Conservation (phyloP, 805 yeast species). For the Metschnikowia continentalis region DNA sequence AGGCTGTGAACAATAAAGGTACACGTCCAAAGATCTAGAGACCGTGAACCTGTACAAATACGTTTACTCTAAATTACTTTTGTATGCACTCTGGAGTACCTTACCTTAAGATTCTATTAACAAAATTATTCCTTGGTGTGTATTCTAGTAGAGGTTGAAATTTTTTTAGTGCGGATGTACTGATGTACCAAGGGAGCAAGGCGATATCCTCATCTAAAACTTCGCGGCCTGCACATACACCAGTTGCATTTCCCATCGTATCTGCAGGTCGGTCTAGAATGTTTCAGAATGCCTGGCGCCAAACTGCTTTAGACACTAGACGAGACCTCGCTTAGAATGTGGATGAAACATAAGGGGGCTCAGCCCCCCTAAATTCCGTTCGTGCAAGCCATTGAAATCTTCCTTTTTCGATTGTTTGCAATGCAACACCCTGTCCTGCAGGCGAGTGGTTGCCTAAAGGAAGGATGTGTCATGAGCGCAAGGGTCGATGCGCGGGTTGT, state of each 20-base stretch:
- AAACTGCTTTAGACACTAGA: background rate
- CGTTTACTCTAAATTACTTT: too few relatives aligned
- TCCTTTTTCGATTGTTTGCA: background rate
- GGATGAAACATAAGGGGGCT: too few relatives aligned
- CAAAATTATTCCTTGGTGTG: too few relatives aligned
- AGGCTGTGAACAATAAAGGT: too few relatives aligned
- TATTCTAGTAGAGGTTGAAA: too few relatives aligned
- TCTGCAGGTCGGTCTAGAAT: slow-evolving; percentile 1
- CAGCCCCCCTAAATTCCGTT: too few relatives aligned
- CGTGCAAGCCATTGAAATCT: background rate
- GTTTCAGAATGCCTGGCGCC: background rate
- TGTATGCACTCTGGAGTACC: too few relatives aligned
- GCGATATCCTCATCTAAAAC: background rate
- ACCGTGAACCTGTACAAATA: too few relatives aligned
- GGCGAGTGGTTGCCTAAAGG: background rate
- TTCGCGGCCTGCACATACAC: background rate
- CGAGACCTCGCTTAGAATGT: background rate
- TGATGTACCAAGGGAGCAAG: background rate
- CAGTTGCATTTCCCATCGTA: background rate
- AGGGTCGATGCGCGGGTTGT: background rate
- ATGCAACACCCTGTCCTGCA: background rate
- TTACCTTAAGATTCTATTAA: too few relatives aligned
- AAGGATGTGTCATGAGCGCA: slow-evolving; percentile 1
- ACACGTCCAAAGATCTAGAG: too few relatives aligned
- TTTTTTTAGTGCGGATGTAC: background rate